A percentile compares a stretch with the other conserved stretches of the same genome.
phyloP scores from a whole-genome alignment of 2,329 filamentous ascomycete species.

The Apiospora koreana region DNA sequence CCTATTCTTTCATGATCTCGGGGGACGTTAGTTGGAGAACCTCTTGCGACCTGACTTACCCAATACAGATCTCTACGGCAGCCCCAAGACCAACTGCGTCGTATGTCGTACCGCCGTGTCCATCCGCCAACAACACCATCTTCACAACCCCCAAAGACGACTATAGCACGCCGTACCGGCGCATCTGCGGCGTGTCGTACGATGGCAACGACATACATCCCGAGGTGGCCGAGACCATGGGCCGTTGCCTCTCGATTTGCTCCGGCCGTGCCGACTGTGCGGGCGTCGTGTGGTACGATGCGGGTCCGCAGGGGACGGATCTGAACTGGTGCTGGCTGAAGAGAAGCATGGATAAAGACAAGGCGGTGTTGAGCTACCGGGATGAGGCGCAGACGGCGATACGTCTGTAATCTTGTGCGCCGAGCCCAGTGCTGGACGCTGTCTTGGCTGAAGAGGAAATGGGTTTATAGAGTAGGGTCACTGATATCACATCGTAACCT shows the following conservation, averaged over 20 bases:
- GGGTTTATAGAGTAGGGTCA: too few relatives aligned
- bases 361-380: neutral
- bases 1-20: neutral
- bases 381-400: neutral
- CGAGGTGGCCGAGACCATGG: slow-evolving; percentile 1
- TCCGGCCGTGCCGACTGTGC: neutral
- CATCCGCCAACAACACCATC: neutral
- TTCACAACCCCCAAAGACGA: neutral
- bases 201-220: neutral
- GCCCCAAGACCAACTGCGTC: neutral
- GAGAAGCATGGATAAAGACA: neutral
- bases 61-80: neutral
- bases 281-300: neutral
- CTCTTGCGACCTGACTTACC: neutral
- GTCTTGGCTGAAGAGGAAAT: neutral
- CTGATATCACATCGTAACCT: too few relatives aligned
- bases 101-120: neutral
- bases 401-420: neutral
- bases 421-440: neutral
- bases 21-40: neutral
- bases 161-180: neutral
- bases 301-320: neutral
- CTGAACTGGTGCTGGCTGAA: slow-evolving; percentile 7
- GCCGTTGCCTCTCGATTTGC: neutral
- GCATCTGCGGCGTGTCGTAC: slow-evolving; percentile 1